Percentiles rank a stretch among this genome's conserved stretches.
These are phyloP conservation scores for Flaveria bidentis DNA, from an alignment of 129 eudicot genomes.

Conservation along the genomic window DNA sequence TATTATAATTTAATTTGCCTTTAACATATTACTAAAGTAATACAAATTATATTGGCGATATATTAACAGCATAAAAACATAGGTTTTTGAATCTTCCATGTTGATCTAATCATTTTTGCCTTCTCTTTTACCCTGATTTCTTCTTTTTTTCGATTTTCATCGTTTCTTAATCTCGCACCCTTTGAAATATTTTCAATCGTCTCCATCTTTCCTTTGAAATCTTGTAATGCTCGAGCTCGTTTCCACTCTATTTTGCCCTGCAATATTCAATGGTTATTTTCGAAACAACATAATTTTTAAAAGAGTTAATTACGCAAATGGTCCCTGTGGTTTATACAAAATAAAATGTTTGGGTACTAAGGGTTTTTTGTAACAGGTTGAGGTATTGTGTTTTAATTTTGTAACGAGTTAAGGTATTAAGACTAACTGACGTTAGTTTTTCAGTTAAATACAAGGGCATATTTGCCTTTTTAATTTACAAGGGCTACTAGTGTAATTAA, in stretches of 20 bases:
- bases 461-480: too few species aligned
- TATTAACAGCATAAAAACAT: slow-evolving; percentile 53
- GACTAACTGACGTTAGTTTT: too few species aligned
- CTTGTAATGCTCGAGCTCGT: slow-evolving; percentile 47
- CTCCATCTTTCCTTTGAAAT: slow-evolving; percentile 40
- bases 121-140: slow-evolving; percentile 64
- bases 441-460: too few species aligned
- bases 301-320: too few species aligned
- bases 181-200: slow-evolving; percentile 52
- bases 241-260: slow-evolving; percentile 55
- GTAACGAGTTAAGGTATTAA: too few species aligned
- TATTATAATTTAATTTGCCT: too few species aligned
- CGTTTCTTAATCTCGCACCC: slow-evolving; percentile 59
- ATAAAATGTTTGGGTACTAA: too few species aligned
- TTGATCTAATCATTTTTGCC: slow-evolving; percentile 52
- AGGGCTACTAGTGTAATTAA: too few species aligned
- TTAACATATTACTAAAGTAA: too few species aligned
- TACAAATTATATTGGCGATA: background rate
- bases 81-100: slow-evolving; percentile 52
- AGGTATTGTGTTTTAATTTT: too few species aligned
- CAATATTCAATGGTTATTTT: slow-evolving; percentile 12
- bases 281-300: background rate
- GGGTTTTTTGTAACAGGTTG: too few species aligned
- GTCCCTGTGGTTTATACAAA: too few species aligned
- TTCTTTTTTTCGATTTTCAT: slow-evolving; percentile 46